Base-by-base conservation (phyloP, 2,329 filamentous ascomycete genomes). In the Cladosporium sp. region DNA sequence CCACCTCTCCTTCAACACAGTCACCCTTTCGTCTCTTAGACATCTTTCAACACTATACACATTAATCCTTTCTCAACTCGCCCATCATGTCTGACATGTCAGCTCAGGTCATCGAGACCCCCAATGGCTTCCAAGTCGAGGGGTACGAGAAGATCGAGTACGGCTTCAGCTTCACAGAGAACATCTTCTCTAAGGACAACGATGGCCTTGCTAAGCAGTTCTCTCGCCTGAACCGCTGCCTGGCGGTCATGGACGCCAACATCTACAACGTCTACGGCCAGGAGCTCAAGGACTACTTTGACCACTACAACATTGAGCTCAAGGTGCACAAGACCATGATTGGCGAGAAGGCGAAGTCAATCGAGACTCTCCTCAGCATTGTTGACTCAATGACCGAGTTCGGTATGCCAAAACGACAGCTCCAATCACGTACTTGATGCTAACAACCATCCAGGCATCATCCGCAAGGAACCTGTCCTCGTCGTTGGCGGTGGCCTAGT, bases 141-240 rank as follows among this genome's bases (percentile, higher is more conserved):
- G 85, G 85, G 19, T 86, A 86, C 60, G 85, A 88, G 73, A 88
- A 86, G 74, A 87, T 88, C 63, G 80, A 85, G 62, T 88, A 88
- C 64, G 83, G 86, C 68, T 88, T 88, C 66, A 80, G 82, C 49
- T 87, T 88, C 68, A 76, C 88, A 41, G 84, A 88, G 58, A 80
- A 79, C 42, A 76, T 88, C 51, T 88, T 88, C 67, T 71, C 85
- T 62, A 60, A 73, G 37, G 61, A 73, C 56, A 85, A 86, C 61
- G 60, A 71, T 13, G 77, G 86, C 58, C 75, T 88, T 8, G 82
- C 84, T 13, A 69, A 82, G 22, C 84, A 80, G 66, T 88, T 87
- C 68, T 70, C 78, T 60, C 72, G 72, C 54, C 88, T 84, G 84
- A 75, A 78, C 27, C 77, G 84, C 47, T 83, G 80, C 57, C 69